Evolutionary conservation across 2,329 filamentous ascomycete species (phyloP).

Genomic region (Aspergillus transmontanensis): DNA sequence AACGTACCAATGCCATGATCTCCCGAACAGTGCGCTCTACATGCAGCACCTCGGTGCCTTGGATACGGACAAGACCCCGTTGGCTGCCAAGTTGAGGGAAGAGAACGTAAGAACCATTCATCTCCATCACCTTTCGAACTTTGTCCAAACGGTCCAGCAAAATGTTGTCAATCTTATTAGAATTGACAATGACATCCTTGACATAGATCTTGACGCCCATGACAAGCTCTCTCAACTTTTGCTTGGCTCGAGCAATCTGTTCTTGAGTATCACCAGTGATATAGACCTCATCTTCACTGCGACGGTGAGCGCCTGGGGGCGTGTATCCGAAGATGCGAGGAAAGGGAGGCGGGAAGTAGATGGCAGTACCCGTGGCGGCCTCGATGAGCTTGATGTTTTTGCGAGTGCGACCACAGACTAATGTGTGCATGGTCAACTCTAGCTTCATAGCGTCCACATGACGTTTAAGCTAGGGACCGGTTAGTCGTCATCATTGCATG

Average conservation of each 20-base stretch:
- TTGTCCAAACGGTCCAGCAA: constrained; percentile 90
- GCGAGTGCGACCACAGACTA: constrained; percentile 88
- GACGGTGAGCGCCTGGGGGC: constrained; percentile 75
- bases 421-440: constrained; percentile 83
- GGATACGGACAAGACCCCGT: constrained; percentile 81
- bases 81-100: constrained; percentile 87
- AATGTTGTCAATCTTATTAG: constrained; percentile 93
- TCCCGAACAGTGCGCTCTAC: constrained; percentile 94
- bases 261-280: constrained; percentile 89
- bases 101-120: constrained; percentile 91
- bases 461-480: constrained; percentile 50
- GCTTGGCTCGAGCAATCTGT: constrained; percentile 84
- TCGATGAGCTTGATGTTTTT: constrained; percentile 99
- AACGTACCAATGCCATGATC: constrained; percentile 84
- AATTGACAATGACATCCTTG: constrained; percentile 88
- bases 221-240: constrained; percentile 85
- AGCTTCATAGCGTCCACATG: constrained; percentile 77
- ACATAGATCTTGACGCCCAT: constrained; percentile 79
- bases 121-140: constrained; percentile 95
- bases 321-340: constrained; percentile 89
- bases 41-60: constrained; percentile 89
- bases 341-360: constrained; percentile 96
- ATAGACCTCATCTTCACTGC: constrained; percentile 87
- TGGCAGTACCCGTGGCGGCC: constrained; percentile 90
- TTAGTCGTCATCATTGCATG: constrained; percentile 20